phyloP scores from a whole-genome alignment of 2,329 filamentous ascomycete species.

The Hymenoscyphus linearis region DNA sequence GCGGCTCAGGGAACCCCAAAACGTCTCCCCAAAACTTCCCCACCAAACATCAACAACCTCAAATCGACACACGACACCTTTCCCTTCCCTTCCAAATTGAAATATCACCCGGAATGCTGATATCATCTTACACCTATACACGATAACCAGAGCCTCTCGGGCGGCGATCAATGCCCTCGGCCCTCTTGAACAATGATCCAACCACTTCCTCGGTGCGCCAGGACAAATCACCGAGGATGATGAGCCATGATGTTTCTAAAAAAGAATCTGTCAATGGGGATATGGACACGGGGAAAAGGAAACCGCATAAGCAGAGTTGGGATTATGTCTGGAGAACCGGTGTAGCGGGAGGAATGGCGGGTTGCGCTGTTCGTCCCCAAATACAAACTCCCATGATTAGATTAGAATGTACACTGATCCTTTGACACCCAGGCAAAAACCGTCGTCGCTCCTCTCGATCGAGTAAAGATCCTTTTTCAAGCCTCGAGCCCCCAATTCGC shows the following conservation, averaged over 20 bases:
- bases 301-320: conserved; percentile 63
- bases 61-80: neutral
- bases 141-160: conserved; percentile 20
- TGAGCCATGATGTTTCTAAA: conserved; percentile 25
- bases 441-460: conserved; percentile 88
- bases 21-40: neutral
- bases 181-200: conserved; percentile 49
- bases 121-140: neutral
- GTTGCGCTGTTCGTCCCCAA: conserved; percentile 66
- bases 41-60: conserved; percentile 5
- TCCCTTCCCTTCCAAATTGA: neutral
- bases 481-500: conserved; percentile 89
- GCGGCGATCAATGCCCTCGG: conserved; percentile 48
- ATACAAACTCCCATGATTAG: neutral
- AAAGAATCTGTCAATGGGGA: conserved; percentile 39
- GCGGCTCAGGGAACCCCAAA: neutral
- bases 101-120: neutral
- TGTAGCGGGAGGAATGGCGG: conserved; percentile 82
- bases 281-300: conserved; percentile 41
- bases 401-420: conserved; percentile 4
- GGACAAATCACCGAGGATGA: conserved; percentile 37
- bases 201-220: conserved; percentile 42
- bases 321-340: conserved; percentile 83
- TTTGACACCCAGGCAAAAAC: conserved; percentile 71
- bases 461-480: conserved; percentile 98